Base-by-base conservation (phyloP, 495 filamentous ascomycete genomes). In the Cryomyces minteri region DNA sequence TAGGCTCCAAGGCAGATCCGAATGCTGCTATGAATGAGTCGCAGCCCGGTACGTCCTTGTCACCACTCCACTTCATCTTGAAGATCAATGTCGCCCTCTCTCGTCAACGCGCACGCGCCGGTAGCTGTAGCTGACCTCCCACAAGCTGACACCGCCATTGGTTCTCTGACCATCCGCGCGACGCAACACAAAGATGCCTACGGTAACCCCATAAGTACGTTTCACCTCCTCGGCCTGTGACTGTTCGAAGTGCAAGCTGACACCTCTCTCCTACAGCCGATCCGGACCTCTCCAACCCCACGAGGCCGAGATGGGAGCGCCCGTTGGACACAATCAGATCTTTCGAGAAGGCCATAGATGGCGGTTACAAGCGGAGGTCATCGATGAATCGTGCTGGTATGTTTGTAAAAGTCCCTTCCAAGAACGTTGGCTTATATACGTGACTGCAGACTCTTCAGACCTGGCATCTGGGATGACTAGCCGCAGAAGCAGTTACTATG, bases 281-380 rank as follows among this genome's bases (percentile, higher is more conserved):
- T 46, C 88, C 90, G 34, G 90, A 99, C 64, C 75, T 78, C 50
- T 94, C 88, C 33, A 99, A 99, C 57, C 90, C 90, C 10, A 96
- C 90, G 25, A 77, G 90, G 50, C 80, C 75, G 47, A 79, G 90
- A 53, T 77, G 84, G 66, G 90, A 99, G 62, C 77, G 90, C 40
- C 90, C 90, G 34, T 63, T 99, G 39, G 90, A 96, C 56, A 99
- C 90, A 2, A 96, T 99, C 51, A 76, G 86, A 51, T 82, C 80
- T 4, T 99, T 99, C 54, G 87, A 99, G 58, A 85, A 81, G 18
- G 88, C 87, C 29, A 94, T 96, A 59, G 84, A 96, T 57, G 77
- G 80, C 40, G 72, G 70, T 38, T 85, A 87, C 62, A 76, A 53
- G 47, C 67, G 62, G 43, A 65, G 75, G 46, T 62, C 66, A 39